phyloP scores from a whole-genome alignment of 2,329 filamentous ascomycete species.

The Epichloe gansuensis region DNA sequence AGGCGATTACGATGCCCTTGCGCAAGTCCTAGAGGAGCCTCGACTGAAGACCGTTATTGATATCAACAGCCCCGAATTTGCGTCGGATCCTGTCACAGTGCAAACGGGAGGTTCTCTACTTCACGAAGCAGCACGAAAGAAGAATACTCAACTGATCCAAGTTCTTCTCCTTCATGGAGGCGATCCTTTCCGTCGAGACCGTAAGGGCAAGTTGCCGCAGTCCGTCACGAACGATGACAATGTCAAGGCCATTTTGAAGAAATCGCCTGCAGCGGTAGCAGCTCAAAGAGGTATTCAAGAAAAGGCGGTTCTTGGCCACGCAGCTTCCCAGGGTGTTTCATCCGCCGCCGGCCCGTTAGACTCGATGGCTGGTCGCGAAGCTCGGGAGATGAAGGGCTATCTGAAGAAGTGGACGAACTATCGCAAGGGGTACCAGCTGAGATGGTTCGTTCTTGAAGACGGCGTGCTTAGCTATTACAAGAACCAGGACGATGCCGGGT shows the following conservation, averaged over 20 bases:
- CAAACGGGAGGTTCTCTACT: slow-evolving; percentile 82
- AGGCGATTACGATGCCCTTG: slow-evolving; percentile 64
- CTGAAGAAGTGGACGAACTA: slow-evolving; percentile 99
- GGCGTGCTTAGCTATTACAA: slow-evolving; percentile 98
- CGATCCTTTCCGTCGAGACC: slow-evolving; percentile 88
- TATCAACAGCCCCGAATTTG: slow-evolving; percentile 82
- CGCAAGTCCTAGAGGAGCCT: slow-evolving; percentile 70
- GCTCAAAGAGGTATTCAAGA: slow-evolving; percentile 94
- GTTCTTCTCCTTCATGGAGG: slow-evolving; percentile 85
- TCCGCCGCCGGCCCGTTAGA: slow-evolving; percentile 41
- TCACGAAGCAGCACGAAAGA: slow-evolving; percentile 83
- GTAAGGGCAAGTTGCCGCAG: slow-evolving; percentile 89
- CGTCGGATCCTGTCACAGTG: slow-evolving; percentile 63
- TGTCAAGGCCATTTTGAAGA: slow-evolving; percentile 79
- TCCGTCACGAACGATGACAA: slow-evolving; percentile 92
- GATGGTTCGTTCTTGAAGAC: slow-evolving; percentile 97
- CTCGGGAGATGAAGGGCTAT: slow-evolving; percentile 95
- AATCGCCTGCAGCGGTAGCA: slow-evolving; percentile 83
- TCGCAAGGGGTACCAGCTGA: slow-evolving; percentile 86
- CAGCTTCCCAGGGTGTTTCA: slow-evolving; percentile 41
- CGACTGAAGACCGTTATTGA: slow-evolving; percentile 78
- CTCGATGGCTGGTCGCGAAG: slow-evolving; percentile 64
- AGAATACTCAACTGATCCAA: slow-evolving; percentile 77
- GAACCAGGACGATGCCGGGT: slow-evolving; percentile 93
- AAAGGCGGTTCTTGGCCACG: slow-evolving; percentile 81